Conservation (phyloP, 2,329 filamentous ascomycete genomes). For the Apiospora rasikravindrae region DNA sequence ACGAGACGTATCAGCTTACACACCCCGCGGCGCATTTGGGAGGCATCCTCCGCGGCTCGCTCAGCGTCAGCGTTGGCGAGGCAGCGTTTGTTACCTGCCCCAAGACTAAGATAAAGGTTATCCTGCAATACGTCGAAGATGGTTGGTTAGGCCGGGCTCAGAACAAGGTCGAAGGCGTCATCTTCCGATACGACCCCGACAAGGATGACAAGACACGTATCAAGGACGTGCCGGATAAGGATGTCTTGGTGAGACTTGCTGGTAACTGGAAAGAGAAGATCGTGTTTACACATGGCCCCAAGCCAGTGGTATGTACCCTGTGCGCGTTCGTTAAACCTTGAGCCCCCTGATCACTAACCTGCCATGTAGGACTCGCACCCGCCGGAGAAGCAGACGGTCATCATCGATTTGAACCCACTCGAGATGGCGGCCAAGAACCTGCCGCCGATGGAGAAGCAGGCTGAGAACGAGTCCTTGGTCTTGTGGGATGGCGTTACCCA, state of each 20-base stretch:
- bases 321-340: background rate
- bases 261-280: conserved; percentile 84
- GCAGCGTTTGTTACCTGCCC: conserved; percentile 86
- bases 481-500: conserved; percentile 90
- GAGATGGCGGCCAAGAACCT: conserved; percentile 78
- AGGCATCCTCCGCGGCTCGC: conserved; percentile 82
- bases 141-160: conserved; percentile 92
- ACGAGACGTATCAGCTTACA: conserved; percentile 93
- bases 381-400: conserved; percentile 68
- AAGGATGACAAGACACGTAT: conserved; percentile 82
- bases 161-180: conserved; percentile 87
- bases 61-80: conserved; percentile 90
- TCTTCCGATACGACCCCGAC: conserved; percentile 88
- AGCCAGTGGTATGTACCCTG: conserved; percentile 61
- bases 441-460: conserved; percentile 78
- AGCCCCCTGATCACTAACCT: background rate
- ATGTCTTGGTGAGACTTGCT: conserved; percentile 80
- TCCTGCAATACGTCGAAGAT: conserved; percentile 91
- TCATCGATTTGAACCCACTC: conserved; percentile 89
- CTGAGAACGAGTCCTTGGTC: conserved; percentile 85
- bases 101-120: conserved; percentile 89
- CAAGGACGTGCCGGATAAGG: conserved; percentile 84
- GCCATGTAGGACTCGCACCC: conserved; percentile 50
- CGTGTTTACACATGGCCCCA: conserved; percentile 64
- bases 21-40: conserved; percentile 94